Base-by-base conservation (phyloP, 345 rosid genomes). In the Ailanthus altissimus region DNA sequence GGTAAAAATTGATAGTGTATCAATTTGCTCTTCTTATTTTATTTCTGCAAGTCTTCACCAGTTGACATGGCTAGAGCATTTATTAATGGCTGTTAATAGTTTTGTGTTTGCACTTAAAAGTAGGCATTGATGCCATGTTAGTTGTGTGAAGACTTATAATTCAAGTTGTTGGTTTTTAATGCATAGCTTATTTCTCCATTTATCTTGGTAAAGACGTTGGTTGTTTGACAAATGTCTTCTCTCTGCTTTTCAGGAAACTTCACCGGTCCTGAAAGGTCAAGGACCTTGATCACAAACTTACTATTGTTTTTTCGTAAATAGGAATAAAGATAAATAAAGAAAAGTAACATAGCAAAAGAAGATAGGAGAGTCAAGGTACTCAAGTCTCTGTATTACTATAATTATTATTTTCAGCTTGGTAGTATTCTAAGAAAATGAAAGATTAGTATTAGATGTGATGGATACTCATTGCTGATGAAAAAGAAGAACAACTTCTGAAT, bases 1-100 rank as follows among this genome's bases (percentile, higher is more conserved):
- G 86, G 84, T 81, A 75, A 78, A 20, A 60, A 40, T 51, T 65
- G 28, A 9, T 32, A 15, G 46, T 15, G 9, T 75, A 32, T 62
- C 60, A 5, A 47, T 62, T 6, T 49, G 56, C 16, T 32, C 11
- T 20, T 73, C 59, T 47, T 23, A 36, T 58, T 47, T 40, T 56
- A 57, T 13, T 56, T 71, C 38, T 42, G 32, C 20, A 43, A 36
- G 51, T 54, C 64, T 50, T 74, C 59, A 74, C 18, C 58, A 61
- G 14, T 51, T 74, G 32, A n/a, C 32, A 74, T 74, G 28, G 36
- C 59, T 28, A 28, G 58, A 73, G 76, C 46, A 74, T 60, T 73
- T 28, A 62, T 25, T 74, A n/a, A 28, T 5, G 36, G 36, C n/a
- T 28, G 69, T 74, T 74, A 69, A 49, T 62, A 16, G 6, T 49